Evolutionary conservation across 2,329 filamentous ascomycete genomes (phyloP), one percentile per base, ranked within the genome.

Genomic region (Sarocladium strictum): DNA sequence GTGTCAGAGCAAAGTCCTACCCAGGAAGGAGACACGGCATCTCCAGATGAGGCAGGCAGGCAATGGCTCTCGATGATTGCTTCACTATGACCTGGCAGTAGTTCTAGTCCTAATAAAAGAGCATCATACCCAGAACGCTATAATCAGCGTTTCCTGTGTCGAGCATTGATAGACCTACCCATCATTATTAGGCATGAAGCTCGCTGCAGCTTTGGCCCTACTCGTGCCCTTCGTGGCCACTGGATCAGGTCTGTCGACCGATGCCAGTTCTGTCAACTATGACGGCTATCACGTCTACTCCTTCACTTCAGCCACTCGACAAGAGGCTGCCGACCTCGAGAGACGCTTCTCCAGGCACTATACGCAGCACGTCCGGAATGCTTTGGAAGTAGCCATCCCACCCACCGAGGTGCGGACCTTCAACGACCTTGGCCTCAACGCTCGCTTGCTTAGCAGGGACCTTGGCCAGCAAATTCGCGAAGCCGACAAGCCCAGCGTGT

Each of bases 251-350:
- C 27, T 23, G 5, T 33, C 27, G 2, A 11, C 26, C 11, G 29
- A 51, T n/a, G 17, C n/a, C 19, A 4, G 10, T 21, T 26, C 38
- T 15, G 55, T 63, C 50, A 62, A 56, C 51, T 71, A 69, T 53
- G 62, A 67, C 38, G 66, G 66, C 24, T 69, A 69, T 47, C 65
- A 65, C 49, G 61, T 69, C 23, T 68, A 65, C 55, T 64, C 63
- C 21, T 58, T 70, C 26, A 53, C 52, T 2, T 54, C 60, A 11
- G 41, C 56, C 23, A 55, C 47, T n/a, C 53, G 63, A 1, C 53
- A 56, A 6, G 55, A 56, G 38, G 49, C 59, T 17, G 38, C 55
- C 2, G 57, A 50, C 12, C 51, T 63, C n/a, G 56, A 62, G 38
- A 57, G 57, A 23, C 57, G 59, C 1, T 53, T 64, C 10, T 54